A percentile compares a stretch with the other conserved stretches of the same genome.
phyloP scores from a whole-genome alignment of 2,329 filamentous ascomycete genomes.

The Biscogniauxia sp. region DNA sequence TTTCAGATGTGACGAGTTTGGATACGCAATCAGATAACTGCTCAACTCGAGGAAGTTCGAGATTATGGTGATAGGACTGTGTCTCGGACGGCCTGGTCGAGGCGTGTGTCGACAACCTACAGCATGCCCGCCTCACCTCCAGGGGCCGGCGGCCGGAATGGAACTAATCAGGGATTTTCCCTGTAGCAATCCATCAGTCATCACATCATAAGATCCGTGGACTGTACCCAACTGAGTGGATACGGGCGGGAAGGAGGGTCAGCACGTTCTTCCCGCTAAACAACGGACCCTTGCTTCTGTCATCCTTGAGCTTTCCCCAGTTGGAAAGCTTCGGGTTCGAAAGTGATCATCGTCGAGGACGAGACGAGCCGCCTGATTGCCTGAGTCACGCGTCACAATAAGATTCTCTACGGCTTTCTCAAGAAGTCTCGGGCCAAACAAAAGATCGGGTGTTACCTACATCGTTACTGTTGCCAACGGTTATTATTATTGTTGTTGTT shows the following conservation, averaged over 20 bases:
- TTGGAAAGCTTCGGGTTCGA: not conserved
- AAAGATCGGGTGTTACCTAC: not conserved
- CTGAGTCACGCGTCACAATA: not conserved
- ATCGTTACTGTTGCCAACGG: not conserved
- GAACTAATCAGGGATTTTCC: not conserved
- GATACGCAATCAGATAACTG: not conserved
- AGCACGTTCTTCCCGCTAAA: not conserved
- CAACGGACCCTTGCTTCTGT: not conserved
- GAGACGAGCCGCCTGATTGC: not conserved
- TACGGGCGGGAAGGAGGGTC: not conserved
- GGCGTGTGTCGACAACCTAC: not conserved
- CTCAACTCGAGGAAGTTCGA: not conserved
- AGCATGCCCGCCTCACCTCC: not conserved
- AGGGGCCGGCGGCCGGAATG: not conserved
- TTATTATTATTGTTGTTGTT: not conserved
- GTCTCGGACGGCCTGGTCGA: not conserved
- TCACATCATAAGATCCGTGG: not conserved
- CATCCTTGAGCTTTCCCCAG: not conserved
- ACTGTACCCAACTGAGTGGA: not conserved
- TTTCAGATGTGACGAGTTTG: not conserved
- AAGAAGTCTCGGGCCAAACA: not conserved
- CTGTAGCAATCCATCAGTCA: not conserved
- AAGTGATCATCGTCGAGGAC: not conserved
- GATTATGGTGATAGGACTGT: not conserved
- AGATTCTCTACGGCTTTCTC: not conserved